Conservation (phyloP, 1,284 basidiomycete genomes). For the Austroboletus niveus region DNA sequence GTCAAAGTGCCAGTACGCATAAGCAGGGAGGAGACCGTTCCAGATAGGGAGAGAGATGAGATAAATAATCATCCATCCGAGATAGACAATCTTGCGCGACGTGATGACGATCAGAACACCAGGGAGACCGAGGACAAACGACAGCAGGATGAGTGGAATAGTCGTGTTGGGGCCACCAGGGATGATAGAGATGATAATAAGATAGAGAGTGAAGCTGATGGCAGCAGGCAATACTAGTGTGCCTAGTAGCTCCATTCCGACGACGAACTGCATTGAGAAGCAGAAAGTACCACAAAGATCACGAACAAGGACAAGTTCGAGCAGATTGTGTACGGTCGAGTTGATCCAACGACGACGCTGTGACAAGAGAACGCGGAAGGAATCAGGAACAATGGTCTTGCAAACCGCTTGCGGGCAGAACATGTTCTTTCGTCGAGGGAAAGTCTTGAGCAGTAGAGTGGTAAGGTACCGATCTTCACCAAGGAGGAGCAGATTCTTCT, state of each 20-base stretch:
- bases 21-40: constrained; percentile 94
- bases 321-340: constrained; percentile 97
- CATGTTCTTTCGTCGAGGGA: constrained; percentile 98
- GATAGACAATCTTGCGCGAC: constrained; percentile 89
- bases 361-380: constrained; percentile 90
- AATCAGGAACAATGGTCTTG: constrained; percentile 97
- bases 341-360: constrained; percentile 99
- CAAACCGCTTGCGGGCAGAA: constrained; percentile 99
- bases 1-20: constrained; percentile 99
- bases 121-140: constrained; percentile 93
- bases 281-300: constrained; percentile 96
- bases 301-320: constrained; percentile 90
- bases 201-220: constrained; percentile 93
- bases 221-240: constrained; percentile 97
- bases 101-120: constrained; percentile 94
- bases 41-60: constrained; percentile 91
- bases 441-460: constrained; percentile 94
- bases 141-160: constrained; percentile 93
- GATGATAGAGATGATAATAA: constrained; percentile 85
- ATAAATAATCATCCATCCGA: constrained; percentile 98
- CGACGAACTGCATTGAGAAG: constrained; percentile 97
- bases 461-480: constrained; percentile 99
- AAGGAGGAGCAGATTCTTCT: constrained; percentile 96
- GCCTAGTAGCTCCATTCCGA: constrained; percentile 96
- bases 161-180: constrained; percentile 79